phyloP scores from a whole-genome alignment of 208 protist species.

The Leptomonas seymouri region DNA sequence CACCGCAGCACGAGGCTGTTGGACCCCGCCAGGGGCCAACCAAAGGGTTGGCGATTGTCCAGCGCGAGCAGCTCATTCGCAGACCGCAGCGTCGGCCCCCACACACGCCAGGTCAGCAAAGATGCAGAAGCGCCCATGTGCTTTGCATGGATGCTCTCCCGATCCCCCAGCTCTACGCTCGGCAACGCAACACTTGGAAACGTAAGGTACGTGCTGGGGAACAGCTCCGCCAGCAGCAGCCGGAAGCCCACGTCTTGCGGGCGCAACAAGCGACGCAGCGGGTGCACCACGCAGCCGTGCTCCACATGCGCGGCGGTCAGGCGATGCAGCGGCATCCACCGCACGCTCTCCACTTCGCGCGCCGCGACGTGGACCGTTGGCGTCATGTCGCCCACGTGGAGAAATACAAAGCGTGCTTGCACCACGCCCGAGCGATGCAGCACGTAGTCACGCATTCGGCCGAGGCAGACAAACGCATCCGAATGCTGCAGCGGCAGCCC shows the following conservation, averaged over 20 bases:
- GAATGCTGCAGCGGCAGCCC: constrained; percentile 56
- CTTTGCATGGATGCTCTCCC: neutral
- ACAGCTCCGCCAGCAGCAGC: constrained; percentile 54
- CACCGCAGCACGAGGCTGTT: constrained; percentile 60
- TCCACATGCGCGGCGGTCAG: constrained; percentile 35
- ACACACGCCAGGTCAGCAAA: constrained; percentile 52
- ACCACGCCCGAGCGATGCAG: constrained; percentile 31
- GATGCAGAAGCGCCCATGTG: neutral
- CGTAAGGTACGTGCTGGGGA: constrained; percentile 44
- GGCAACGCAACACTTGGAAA: constrained; percentile 57
- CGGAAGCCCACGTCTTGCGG: constrained; percentile 45
- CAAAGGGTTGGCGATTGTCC: constrained; percentile 42
- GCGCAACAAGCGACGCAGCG: constrained; percentile 51
- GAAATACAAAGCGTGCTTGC: constrained; percentile 79
- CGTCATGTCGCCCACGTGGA: constrained; percentile 72
- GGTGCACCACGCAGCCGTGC: constrained; percentile 47
- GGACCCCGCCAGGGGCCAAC: constrained; percentile 71
- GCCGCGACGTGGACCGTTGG: constrained; percentile 51
- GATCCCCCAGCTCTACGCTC: neutral
- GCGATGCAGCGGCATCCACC: constrained; percentile 63
- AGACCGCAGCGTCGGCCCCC: constrained; percentile 68
- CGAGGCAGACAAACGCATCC: constrained; percentile 58
- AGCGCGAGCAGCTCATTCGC: constrained; percentile 64
- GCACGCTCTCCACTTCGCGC: constrained; percentile 59
- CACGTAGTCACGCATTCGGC: constrained; percentile 60